Base-by-base conservation (phyloP, 169 alveolate genomes). In the Cryptosporidium ubiquitum region DNA sequence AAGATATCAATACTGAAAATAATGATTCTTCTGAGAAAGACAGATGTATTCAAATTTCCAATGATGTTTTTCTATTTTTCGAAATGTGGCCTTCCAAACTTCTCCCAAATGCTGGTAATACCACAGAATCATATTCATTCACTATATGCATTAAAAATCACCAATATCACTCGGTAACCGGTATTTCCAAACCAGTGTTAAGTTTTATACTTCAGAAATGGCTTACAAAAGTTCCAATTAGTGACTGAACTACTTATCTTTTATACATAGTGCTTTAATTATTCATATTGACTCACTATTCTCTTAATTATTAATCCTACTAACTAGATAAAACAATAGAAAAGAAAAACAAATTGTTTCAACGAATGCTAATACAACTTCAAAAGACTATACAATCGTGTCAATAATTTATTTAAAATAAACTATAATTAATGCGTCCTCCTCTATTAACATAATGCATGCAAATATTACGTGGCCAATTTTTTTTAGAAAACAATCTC, bases 21-120 rank as follows among this genome's bases (percentile, higher is more conserved):
- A 51, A 31, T 23, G 29, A 47, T n/a, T 35, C 35, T 26, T 29
- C 68, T 39, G 64, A 61, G 18, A 66, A 29, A 40, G 89, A 79
- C 10, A 79, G 55, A 26, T 58, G 79, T 18, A 79, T 79, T 60
- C 73, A 79, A 79, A 79, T 79, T 29, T 37, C 89, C 4, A 44
- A 29, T 47, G 40, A 79, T 42, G 89, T 79, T 37, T 61, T 37
- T 60, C 33, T 79, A 20, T 79, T 42, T 61, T 79, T 61, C n/a
- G 89, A 79, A 61, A 26, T 49, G 40, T 79, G 89, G 89, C 89
- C 89, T 16, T 42, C 64, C 1, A 79, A 60, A 14, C 44, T 79
- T 16, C 75, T 79, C 6, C 89, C 89, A 20, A 35, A 40, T 64
- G 40, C 79, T 5, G 68, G 68, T n/a, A 58, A 40, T 52, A 58